phyloP scores from a whole-genome alignment of 202 grass and related monocot genomes.

The Digitaria exilis region DNA sequence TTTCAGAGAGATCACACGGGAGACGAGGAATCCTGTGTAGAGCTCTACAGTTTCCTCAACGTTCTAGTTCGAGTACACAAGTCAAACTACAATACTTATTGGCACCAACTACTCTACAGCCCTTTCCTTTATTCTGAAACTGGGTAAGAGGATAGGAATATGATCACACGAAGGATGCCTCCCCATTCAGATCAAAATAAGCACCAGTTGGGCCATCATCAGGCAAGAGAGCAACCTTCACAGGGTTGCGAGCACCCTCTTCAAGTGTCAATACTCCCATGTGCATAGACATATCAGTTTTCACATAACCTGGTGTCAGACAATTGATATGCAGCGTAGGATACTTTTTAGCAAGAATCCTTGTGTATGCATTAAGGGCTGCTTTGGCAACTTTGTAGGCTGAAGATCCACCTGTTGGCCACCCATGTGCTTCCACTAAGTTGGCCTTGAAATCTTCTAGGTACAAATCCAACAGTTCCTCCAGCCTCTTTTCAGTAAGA shows the following conservation, averaged over 20 bases:
- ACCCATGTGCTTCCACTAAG: conserved; percentile 45
- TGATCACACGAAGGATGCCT: conserved; percentile 47
- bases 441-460: conserved; percentile 65
- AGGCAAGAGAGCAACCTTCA: conserved; percentile 70
- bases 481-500: conserved; percentile 55
- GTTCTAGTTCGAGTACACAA: neutral
- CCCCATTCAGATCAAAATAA: conserved; percentile 53
- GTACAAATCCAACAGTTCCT: conserved; percentile 48
- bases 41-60: neutral
- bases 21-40: neutral
- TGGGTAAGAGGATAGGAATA: neutral
- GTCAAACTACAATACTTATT: neutral
- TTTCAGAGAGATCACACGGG: neutral
- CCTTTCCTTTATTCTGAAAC: neutral
- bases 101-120: neutral
- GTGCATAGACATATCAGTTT: conserved; percentile 58
- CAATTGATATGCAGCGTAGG: conserved; percentile 57
- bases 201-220: conserved; percentile 51
- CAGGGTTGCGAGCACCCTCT: conserved; percentile 65
- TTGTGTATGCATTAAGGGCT: conserved; percentile 59
- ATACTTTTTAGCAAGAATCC: conserved; percentile 63
- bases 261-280: conserved; percentile 57
- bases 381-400: conserved; percentile 71
- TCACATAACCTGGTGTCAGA: conserved; percentile 68
- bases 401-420: conserved; percentile 53